These are phyloP conservation scores for Lithocarpus polystachyus DNA, from an alignment of 306 rosid species.

Conservation along the genomic window DNA sequence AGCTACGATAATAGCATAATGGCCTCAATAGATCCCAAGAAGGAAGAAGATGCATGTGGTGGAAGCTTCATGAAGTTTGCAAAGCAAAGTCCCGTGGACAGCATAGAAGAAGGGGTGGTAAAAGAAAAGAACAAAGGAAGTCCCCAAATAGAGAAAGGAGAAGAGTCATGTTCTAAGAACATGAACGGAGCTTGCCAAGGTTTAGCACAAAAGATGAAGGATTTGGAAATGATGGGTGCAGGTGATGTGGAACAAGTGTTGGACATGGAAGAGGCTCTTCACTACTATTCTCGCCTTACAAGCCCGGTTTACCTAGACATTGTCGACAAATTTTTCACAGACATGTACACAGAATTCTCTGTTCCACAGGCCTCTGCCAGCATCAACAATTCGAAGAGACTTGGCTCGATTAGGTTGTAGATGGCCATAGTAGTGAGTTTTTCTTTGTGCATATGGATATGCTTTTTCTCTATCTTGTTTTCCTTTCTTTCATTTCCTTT, in stretches of 20 bases:
- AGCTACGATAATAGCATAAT: slow-evolving; percentile 15
- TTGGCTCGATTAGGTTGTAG: slow-evolving; percentile 47
- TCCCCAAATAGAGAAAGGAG: slow-evolving; percentile 32
- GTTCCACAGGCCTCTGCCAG: slow-evolving; percentile 43
- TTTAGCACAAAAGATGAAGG: slow-evolving; percentile 73
- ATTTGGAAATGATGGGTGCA: slow-evolving; percentile 66
- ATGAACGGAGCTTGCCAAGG: slow-evolving; percentile 24
- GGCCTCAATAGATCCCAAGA: slow-evolving; percentile 29
- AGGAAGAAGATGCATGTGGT: slow-evolving; percentile 31
- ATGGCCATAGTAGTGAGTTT: slow-evolving; percentile 22
- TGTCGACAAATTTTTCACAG: slow-evolving; percentile 79
- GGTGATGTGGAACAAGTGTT: slow-evolving; percentile 73
- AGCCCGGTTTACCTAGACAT: slow-evolving; percentile 78
- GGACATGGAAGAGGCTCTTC: slow-evolving; percentile 91
- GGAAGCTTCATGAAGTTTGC: slow-evolving; percentile 27
- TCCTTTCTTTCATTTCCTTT: slow-evolving; percentile 21
- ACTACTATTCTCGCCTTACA: slow-evolving; percentile 87
- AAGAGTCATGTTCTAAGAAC: slow-evolving; percentile 28
- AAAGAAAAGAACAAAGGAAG: slow-evolving; percentile 37
- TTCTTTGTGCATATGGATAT: slow-evolving; percentile 31
- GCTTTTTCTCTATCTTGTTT: slow-evolving; percentile 21
- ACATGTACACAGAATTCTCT: slow-evolving; percentile 58
- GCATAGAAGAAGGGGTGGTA: slow-evolving; percentile 26
- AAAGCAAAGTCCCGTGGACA: slow-evolving; percentile 34
- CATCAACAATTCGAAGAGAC: slow-evolving; percentile 42